A percentile compares a stretch with the other conserved stretches of the same genome.
phyloP scores from a whole-genome alignment of 495 filamentous ascomycete species.

The Endocarpon pusillum region DNA sequence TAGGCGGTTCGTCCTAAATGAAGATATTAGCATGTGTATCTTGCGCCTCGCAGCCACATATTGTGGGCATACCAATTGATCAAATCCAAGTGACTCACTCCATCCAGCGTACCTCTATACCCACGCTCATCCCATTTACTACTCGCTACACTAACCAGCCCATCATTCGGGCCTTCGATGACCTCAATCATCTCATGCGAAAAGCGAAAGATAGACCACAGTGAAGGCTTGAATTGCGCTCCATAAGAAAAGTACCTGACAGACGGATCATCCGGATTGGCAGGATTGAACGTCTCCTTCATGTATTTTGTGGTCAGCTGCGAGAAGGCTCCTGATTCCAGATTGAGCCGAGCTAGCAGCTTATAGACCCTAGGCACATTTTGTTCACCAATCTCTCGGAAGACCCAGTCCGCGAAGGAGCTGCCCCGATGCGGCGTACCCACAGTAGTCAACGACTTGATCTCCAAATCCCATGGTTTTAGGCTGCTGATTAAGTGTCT shows the following conservation, averaged over 20 bases:
- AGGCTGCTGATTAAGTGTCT: constrained; percentile 82
- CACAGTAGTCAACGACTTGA: constrained; percentile 70
- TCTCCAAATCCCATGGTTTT: constrained; percentile 50
- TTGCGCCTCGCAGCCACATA: neutral
- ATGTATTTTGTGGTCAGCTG: constrained; percentile 78
- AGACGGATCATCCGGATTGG: constrained; percentile 51
- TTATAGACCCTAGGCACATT: constrained; percentile 54
- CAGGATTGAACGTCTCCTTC: constrained; percentile 64
- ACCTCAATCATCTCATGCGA: constrained; percentile 54
- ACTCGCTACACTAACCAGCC: constrained; percentile 76
- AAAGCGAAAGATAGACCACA: constrained; percentile 56
- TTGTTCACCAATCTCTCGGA: constrained; percentile 49
- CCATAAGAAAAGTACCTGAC: constrained; percentile 91
- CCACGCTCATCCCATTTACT: constrained; percentile 57
- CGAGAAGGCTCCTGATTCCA: constrained; percentile 68
- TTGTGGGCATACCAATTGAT: constrained; percentile 57
- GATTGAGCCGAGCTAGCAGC: constrained; percentile 42
- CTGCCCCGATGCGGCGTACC: constrained; percentile 79
- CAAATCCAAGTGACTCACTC: constrained; percentile 76
- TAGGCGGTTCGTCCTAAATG: constrained; percentile 48
- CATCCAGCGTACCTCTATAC: constrained; percentile 80
- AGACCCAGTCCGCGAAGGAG: constrained; percentile 68
- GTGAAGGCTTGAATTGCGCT: constrained; percentile 46
- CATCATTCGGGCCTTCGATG: constrained; percentile 76
- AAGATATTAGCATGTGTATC: neutral